A percentile compares a stretch with the other conserved stretches of the same genome.
phyloP scores from a whole-genome alignment of 148 eudicot genomes.

The Beta vulgaris region DNA sequence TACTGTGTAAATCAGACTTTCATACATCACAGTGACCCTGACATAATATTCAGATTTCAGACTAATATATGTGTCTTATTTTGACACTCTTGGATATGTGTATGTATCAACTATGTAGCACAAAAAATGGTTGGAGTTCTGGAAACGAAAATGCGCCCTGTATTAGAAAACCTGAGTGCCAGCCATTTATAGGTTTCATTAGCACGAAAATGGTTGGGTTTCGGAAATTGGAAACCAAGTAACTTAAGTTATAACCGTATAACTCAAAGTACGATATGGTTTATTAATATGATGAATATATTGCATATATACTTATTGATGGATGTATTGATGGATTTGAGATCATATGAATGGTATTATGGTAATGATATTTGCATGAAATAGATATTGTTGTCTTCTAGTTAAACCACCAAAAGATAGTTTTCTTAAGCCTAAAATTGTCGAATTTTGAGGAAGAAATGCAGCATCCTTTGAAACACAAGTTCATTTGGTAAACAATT shows the following conservation, averaged over 20 bases:
- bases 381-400: slow-evolving; percentile 12
- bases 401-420: slow-evolving; percentile 16
- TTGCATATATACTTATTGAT: background rate
- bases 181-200: too few relatives aligned
- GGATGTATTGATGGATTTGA: background rate
- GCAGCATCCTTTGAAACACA: slow-evolving; percentile 23
- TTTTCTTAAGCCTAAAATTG: slow-evolving; percentile 15
- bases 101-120: too few relatives aligned
- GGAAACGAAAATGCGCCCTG: too few relatives aligned
- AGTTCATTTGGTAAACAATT: slow-evolving; percentile 28
- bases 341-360: background rate
- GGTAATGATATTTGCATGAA: slow-evolving; percentile 15
- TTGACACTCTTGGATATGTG: too few relatives aligned
- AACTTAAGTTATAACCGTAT: background rate
- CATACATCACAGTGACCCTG: too few relatives aligned
- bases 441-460: slow-evolving; percentile 17
- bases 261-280: background rate
- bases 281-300: background rate
- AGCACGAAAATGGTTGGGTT: too few relatives aligned
- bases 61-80: too few relatives aligned
- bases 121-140: too few relatives aligned
- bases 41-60: too few relatives aligned
- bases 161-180: too few relatives aligned
- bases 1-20: too few relatives aligned
- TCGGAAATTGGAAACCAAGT: background rate